Conservation (phyloP, 2,329 filamentous ascomycete species). For the Magnaporthiopsis poae region DNA sequence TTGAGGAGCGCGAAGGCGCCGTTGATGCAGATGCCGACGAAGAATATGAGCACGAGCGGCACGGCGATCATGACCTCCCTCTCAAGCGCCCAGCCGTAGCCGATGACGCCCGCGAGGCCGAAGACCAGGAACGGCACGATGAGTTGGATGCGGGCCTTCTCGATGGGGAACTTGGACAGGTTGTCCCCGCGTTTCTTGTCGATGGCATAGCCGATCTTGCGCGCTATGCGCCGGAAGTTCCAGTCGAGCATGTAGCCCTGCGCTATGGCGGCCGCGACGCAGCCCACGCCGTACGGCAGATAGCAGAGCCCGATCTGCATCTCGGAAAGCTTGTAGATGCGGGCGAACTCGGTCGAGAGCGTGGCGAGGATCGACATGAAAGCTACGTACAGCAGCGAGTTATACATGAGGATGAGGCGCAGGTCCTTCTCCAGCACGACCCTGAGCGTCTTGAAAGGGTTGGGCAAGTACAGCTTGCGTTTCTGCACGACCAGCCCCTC, state of each 20-base stretch:
- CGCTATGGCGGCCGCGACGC: conserved; percentile 36
- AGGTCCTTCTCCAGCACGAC: conserved; percentile 50
- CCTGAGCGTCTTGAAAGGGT: conserved; percentile 44
- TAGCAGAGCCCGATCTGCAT: conserved; percentile 45
- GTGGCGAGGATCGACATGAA: conserved; percentile 47
- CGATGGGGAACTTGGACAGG: conserved; percentile 43
- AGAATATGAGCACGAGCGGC: conserved; percentile 45
- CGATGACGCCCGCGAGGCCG: conserved; percentile 42
- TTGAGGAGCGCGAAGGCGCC: conserved; percentile 55
- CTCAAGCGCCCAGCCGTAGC: conserved; percentile 50
- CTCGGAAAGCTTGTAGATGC: conserved; percentile 41
- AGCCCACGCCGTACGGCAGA: conserved; percentile 43
- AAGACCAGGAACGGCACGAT: conserved; percentile 44
- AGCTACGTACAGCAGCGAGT: conserved; percentile 44
- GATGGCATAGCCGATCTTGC: conserved; percentile 49
- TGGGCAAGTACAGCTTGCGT: conserved; percentile 41
- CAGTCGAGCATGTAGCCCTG: conserved; percentile 52
- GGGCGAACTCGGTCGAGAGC: conserved; percentile 39
- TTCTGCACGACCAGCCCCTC: conserved; percentile 24
- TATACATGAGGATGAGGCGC: conserved; percentile 41
- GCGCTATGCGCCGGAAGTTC: conserved; percentile 63
- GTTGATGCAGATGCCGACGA: conserved; percentile 48
- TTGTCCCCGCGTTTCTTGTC: conserved; percentile 47
- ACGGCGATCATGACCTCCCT: conserved; percentile 37
- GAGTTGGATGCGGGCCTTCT: conserved; percentile 43